phyloP scores from a whole-genome alignment of 2,329 filamentous ascomycete genomes.

The Ceratocystis cacaofunesta region DNA sequence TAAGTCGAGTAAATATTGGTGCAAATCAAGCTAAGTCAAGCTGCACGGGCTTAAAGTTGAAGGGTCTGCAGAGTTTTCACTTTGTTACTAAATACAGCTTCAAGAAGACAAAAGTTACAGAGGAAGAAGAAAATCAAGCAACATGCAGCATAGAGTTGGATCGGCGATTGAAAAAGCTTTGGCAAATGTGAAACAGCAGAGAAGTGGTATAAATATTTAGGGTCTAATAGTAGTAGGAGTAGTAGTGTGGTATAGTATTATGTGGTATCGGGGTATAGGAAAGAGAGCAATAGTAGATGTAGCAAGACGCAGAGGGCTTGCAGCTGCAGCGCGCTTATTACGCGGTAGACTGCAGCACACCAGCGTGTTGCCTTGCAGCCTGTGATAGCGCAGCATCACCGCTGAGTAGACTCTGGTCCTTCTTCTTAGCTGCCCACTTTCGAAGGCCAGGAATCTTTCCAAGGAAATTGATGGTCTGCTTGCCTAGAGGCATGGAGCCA shows the following conservation, averaged over 20 bases:
- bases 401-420: conserved; percentile 5
- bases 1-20: not conserved
- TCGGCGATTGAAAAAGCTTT: not conserved
- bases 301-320: not conserved
- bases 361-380: conserved; percentile 7
- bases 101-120: too few relatives aligned
- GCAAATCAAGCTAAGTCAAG: not conserved
- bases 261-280: not conserved
- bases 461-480: conserved; percentile 13
- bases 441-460: conserved; percentile 14
- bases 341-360: not conserved
- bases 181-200: not conserved
- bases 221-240: not conserved
- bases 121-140: not conserved
- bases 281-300: too few relatives aligned
- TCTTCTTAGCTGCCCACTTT: conserved; percentile 14
- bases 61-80: conserved; percentile 7
- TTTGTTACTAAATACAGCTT: not conserved
- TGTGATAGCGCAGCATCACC: conserved; percentile 13
- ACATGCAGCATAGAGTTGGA: not conserved
- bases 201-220: not conserved
- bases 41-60: not conserved
- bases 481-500: conserved; percentile 29
- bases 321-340: not conserved
- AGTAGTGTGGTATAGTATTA: not conserved